These are phyloP conservation scores for Phytophthora pluvialis DNA, from an alignment of 352 stramenopile species.

Conservation along the genomic window DNA sequence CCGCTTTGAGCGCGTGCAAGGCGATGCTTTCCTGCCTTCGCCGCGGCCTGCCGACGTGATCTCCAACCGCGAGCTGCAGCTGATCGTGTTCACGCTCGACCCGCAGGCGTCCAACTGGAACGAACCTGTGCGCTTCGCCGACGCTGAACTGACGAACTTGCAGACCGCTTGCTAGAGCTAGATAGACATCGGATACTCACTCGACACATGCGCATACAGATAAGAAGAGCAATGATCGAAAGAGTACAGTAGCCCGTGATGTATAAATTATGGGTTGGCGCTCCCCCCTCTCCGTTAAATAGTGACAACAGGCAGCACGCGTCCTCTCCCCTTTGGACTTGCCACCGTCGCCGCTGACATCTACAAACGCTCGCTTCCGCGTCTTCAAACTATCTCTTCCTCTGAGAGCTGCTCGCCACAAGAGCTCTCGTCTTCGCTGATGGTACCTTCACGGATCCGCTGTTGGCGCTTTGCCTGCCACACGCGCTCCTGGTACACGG, in stretches of 20 bases:
- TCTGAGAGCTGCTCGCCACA: conserved; percentile 53
- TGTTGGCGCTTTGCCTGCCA: conserved; percentile 61
- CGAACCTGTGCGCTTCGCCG: conserved; percentile 45
- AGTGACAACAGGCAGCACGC: conserved; percentile 28
- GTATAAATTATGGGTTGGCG: conserved; percentile 44
- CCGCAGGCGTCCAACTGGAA: conserved; percentile 38
- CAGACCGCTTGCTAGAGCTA: conserved; percentile 56
- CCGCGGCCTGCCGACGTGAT: conserved; percentile 49
- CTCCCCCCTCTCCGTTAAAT: conserved; percentile 32
- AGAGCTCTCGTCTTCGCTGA: conserved; percentile 39
- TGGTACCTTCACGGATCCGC: conserved; percentile 45
- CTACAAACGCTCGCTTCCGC: conserved; percentile 23
- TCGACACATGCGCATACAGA: conserved; percentile 1
- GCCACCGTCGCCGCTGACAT: conserved; percentile 25
- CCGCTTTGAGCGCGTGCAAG: conserved; percentile 42
- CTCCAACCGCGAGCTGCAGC: conserved; percentile 49
- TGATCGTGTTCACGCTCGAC: conserved; percentile 61
- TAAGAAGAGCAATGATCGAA: conserved; percentile 1
- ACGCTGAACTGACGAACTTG: conserved; percentile 44
- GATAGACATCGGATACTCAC: conserved; percentile 2
- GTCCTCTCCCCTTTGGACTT: not conserved
- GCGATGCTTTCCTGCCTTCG: conserved; percentile 46
- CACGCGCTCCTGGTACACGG: conserved; percentile 82
- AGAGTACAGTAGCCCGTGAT: conserved; percentile 13
- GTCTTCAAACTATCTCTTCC: conserved; percentile 36